Conservation (phyloP, 2,329 filamentous ascomycete species). For the Verticillium dahliae region DNA sequence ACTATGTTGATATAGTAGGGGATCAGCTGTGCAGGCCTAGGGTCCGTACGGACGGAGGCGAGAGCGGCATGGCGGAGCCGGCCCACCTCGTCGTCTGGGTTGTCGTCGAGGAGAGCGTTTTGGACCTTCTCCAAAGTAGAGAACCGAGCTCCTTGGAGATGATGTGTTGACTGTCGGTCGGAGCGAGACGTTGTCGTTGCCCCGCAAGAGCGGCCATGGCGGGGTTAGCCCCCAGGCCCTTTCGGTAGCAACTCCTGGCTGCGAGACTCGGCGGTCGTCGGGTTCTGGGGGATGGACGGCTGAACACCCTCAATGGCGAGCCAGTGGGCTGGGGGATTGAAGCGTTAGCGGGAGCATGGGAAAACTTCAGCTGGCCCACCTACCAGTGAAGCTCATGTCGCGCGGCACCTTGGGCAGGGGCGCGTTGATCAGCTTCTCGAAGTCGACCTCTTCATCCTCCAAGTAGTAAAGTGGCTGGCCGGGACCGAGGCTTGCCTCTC, state of each 20-base stretch:
- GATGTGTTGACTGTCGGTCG: constrained; percentile 89
- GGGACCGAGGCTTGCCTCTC: constrained; percentile 87
- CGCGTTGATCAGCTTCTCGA: constrained; percentile 97
- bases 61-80: constrained; percentile 76
- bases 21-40: constrained; percentile 86
- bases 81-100: constrained; percentile 68
- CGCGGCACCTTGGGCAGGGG: constrained; percentile 90
- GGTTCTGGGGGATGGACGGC: constrained; percentile 93
- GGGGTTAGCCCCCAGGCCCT: constrained; percentile 76
- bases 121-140: constrained; percentile 98
- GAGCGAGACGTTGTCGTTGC: constrained; percentile 75
- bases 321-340: constrained; percentile 68
- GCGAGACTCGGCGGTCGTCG: constrained; percentile 75
- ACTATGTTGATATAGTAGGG: constrained; percentile 97
- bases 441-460: constrained; percentile 97
- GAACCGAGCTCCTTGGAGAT: constrained; percentile 91
- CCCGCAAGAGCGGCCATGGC: constrained; percentile 78
- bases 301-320: constrained; percentile 96
- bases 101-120: constrained; percentile 79
- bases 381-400: constrained; percentile 87
- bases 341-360: constrained; percentile 7
- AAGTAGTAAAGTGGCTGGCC: constrained; percentile 95
- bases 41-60: constrained; percentile 79
- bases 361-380: constrained; percentile 13
- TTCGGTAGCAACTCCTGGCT: constrained; percentile 84